Base-by-base conservation (phyloP, 805 yeast species). In the Yarrowia divulgata region DNA sequence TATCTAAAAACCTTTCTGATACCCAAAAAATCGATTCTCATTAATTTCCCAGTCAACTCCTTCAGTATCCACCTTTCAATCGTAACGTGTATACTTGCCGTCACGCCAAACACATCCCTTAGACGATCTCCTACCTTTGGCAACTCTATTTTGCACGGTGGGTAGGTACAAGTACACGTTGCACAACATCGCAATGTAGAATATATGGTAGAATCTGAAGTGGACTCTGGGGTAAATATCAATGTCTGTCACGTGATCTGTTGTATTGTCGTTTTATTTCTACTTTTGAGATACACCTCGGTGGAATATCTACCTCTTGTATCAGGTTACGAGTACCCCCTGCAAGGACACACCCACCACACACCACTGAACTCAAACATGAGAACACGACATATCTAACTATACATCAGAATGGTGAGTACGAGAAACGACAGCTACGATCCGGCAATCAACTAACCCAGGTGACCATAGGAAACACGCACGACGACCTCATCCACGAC, bases 381-480 rank as follows among this genome's bases (percentile, higher is more conserved):
- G 52, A 45, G 66, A 60, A 60, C 66, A 60, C 66, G 66, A 60
- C 66, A 60, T 60, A 40, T 60, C 50, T 45, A 60, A 43, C 52
- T 45, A 60, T 57, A 40, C 63, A 57, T 43, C 66, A 60, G 42
- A 45, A 60, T 60, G 66, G 66, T 60, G 52, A 60, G 66, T 60
- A 40, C 18, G 43, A 23, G 49, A 40, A 40, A 42, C 35, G 48
- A 32, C 37, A 32, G 23, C 35, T 10, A 18, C 6, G 46, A 62
- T 32, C 39, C 54, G 14, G 34, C 19, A 34, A 46, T 23, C 42
- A 12, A 16, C 68, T 63, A 63, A 63, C 57, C 16, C 50, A 73
- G 97, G 97, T 91, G 66, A 87, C 96, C 64, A 90, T 93, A 78
- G 88, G 90, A 40, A 92, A 93, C 79, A 95, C 97, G 34, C 98